Evolutionary conservation across 441 rosid species (phyloP).

Genomic region (Eutrema salsugineum): DNA sequence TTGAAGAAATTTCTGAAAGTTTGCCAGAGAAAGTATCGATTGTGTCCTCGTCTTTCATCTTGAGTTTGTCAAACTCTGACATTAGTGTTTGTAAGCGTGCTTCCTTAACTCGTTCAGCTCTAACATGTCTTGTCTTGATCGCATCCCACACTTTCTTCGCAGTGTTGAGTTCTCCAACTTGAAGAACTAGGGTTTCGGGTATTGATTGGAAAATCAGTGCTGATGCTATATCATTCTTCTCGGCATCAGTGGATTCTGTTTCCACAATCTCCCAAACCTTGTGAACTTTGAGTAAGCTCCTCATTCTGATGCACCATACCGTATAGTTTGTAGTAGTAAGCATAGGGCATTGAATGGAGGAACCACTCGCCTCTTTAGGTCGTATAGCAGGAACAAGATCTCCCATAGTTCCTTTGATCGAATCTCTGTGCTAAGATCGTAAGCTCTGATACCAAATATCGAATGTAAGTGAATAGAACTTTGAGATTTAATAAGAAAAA

Average conservation of each 20-base stretch:
- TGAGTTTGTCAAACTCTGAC: background rate
- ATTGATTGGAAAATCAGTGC: background rate
- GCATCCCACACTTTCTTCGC: background rate
- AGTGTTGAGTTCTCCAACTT: background rate
- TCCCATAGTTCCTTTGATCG: background rate
- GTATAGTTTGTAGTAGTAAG: background rate
- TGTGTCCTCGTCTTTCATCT: background rate
- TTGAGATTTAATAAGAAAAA: too few species aligned
- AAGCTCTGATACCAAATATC: too few species aligned
- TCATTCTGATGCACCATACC: background rate
- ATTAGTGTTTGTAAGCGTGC: background rate
- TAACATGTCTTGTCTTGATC: background rate
- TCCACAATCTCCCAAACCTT: background rate
- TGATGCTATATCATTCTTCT: background rate
- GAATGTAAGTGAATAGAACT: too few species aligned
- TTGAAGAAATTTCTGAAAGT: background rate
- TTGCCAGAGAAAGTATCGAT: background rate
- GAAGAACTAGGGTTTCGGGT: background rate
- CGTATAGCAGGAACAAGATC: accelerated
- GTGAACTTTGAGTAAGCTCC: background rate
- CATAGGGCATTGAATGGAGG: background rate
- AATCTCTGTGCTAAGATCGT: too few species aligned
- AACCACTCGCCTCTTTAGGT: background rate
- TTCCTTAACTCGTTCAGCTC: background rate
- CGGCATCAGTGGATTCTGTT: background rate